Base-by-base conservation (phyloP, 306 rosid genomes). In the Lagenaria siceraria region DNA sequence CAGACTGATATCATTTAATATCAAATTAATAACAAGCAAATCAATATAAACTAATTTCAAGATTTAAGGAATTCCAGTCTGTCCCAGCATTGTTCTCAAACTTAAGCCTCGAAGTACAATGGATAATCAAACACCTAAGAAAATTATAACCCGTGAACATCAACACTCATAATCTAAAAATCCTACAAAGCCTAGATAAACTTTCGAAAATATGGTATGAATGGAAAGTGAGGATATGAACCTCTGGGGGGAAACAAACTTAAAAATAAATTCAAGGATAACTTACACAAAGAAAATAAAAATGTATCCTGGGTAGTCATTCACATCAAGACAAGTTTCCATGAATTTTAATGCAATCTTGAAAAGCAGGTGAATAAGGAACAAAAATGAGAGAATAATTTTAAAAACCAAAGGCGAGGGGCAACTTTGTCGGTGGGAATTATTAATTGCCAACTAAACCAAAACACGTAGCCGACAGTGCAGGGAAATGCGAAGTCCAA, bases 381-480 rank as follows among this genome's bases (percentile, higher is more conserved):
- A 4, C 31, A 40, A 22, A 42, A 43, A 43, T 9, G 35, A 68
- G 35, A 68, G 22, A 69, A 13, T 6, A 22, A 40, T 38, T 66
- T 21, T 7, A 42, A 68, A 68, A 10, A 38, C 27, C 74, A 66
- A 66, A 40, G 52, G 33, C 17, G 12, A 70, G 29, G 9, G 12
- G 56, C 12, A 24, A 70, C 22, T 61, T 61, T 68, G 77, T 73
- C 77, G 61, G 77, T 51, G 77, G 52, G 61, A 51, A 73, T 49
- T 51, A 73, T 17, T 29, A 25, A 33, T 17, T 31, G 60, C 43
- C 77, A 27, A 51, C 43, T 52, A 73, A 22, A 73, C 29, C 62
- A 73, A 73, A 73, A 73, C 77, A 53, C 48, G 43, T 46, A 24
- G 42, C 76, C 60, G 60, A 72, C 76, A 72, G 36, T 49, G 59